A percentile compares a stretch with the other conserved stretches of the same genome.
Conservation (phyloP, 2,329 filamentous ascomycete genomes). For the Claviceps africana region DNA sequence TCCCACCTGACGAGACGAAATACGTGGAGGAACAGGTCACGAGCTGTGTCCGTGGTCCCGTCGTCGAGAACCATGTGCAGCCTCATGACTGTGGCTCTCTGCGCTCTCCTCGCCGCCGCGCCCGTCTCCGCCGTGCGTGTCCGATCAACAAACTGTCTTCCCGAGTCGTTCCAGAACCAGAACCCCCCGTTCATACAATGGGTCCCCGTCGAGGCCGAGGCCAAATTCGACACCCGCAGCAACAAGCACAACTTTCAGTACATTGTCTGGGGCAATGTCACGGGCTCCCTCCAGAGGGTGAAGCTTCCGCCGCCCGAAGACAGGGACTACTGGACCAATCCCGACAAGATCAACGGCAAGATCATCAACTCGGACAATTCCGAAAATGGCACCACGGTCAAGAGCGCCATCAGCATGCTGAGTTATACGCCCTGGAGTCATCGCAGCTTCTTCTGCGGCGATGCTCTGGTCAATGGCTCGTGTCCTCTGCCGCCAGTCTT, state of each 20-base stretch:
- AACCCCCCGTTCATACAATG: conserved; percentile 60
- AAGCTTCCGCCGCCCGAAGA: conserved; percentile 44
- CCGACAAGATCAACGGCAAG: conserved; percentile 54
- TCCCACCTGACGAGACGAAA: neutral
- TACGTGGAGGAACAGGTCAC: neutral
- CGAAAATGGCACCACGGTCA: conserved; percentile 58
- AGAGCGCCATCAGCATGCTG: conserved; percentile 57
- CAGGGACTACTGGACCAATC: conserved; percentile 48
- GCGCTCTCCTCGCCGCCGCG: conserved; percentile 23
- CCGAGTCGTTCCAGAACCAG: conserved; percentile 41
- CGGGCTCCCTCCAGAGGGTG: conserved; percentile 48
- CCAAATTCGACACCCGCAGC: conserved; percentile 51
- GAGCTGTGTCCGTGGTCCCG: neutral
- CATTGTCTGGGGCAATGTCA: conserved; percentile 83
- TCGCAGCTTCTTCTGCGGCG: conserved; percentile 50
- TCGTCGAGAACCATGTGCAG: neutral
- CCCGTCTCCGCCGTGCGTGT: conserved; percentile 51
- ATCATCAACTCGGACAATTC: conserved; percentile 51
- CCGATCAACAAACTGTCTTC: conserved; percentile 73
- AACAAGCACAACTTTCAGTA: conserved; percentile 54
- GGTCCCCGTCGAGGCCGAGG: conserved; percentile 59
- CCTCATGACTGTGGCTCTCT: conserved; percentile 23
- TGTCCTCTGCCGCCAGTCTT: conserved; percentile 73
- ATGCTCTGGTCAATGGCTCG: conserved; percentile 39
- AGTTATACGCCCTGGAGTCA: conserved; percentile 57